Evolutionary conservation across 2,329 filamentous ascomycete species (phyloP), one percentile per base, ranked within the genome.

Genomic region (Thelonectria rubi): DNA sequence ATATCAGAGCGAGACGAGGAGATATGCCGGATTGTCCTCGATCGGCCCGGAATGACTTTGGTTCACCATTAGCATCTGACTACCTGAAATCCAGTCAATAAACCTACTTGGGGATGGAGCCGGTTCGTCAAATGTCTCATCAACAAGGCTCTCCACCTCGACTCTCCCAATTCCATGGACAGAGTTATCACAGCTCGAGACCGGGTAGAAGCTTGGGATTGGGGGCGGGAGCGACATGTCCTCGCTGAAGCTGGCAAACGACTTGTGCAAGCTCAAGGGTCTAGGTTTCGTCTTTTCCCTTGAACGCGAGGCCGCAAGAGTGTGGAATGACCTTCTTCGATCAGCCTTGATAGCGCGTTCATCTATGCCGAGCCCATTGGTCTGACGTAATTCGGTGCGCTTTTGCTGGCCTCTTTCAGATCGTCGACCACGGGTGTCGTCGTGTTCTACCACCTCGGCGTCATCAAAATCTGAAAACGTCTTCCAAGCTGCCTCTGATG

Each of bases 261-360:
- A 71, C 5, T 61, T 66, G 21, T 68, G 65, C 2, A 72, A 30
- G 32, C 63, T 72, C 14, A 71, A 51, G 1, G 70, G 69, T 24
- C 70, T 54, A 1, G 69, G 70, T 15, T 62, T 71, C 3, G 52
- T 49, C 49, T 46, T 49, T 21, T 62, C 59, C 26, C 20, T 53
- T 17, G 48, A 32, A 14, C 62, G 56, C 26, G 55, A 37, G 9
- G 62, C 30, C 10, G 67, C 59, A 26, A 69, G 65, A 12, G 69
- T 55, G 14, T 69, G 69, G 46, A 72, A 70, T 0, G 70, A 72
- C 49, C 53, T 65, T 20, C 70, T 68, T 18, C 70, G 65, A 12
- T 69, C 61, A 12, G 46, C 43, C 30, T 54, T 30, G 0, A 56
- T 42, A 17, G 52, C 14, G 10, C 51, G 37, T 10, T 52, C 55